Base-by-base conservation (phyloP, 1,139 yeast species). In the Debaryomyces subglobosus region DNA sequence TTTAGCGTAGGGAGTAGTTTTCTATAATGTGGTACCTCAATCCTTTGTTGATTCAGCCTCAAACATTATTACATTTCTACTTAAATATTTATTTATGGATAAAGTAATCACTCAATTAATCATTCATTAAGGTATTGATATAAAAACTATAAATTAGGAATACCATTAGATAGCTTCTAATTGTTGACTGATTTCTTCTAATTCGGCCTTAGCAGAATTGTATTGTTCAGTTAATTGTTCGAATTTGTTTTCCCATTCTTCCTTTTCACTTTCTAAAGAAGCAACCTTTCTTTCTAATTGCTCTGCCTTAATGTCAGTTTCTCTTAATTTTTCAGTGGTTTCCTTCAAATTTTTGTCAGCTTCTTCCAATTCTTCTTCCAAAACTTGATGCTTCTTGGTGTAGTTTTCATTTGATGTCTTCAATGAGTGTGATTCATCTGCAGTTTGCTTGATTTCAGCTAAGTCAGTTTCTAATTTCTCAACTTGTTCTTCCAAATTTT, bases 231-330 rank as follows among this genome's bases (percentile, higher is more conserved):
- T 78, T 71, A 94, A 78, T 65, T 90, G 97, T 77, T 94, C 98
- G 67, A 79, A 87, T 77, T 90, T 91, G 78, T 83, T 82, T 78
- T 94, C 99, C 83, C 89, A 81, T 54, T 88, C 90, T 63, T 90
- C 96, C 74, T 89, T 90, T 77, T 94, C 98, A 57, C 86, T 78
- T 77, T 94, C 98, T 65, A 92, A 82, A 27, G 96, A 89, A 50
- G 90, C 82, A 53, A 94, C 96, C 77, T 89, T 90, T 77, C 97
- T 89, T 76, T 92, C 97, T 72, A 91, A 83, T 74, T 90, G 96
- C 75, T 95, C 99, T 57, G 96, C 96, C 78, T 91, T 90, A 76
- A 95, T 85, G 67, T 95, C 99, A 53, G 96, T 86, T 69, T 90
- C 96, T 72, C 97, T 90, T 70, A 92, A 82, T 78, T 91, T 90